Evolutionary conservation across 2,329 filamentous ascomycete genomes (phyloP), one percentile per base, ranked within the genome.

Genomic region (Colletotrichum lindemuthianum): DNA sequence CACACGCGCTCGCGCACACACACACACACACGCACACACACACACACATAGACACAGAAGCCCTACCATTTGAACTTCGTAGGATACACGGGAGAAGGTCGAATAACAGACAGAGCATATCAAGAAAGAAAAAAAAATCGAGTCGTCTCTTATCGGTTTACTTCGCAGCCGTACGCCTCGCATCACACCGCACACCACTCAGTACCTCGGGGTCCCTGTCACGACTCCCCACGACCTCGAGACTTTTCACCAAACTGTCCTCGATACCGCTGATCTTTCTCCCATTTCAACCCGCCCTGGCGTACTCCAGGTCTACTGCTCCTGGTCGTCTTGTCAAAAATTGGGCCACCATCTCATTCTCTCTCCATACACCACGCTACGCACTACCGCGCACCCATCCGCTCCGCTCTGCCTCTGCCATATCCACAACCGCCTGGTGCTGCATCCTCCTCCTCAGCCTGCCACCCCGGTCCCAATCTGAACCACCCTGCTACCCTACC

Each of bases 401-500:
- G 59, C 59, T 63, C 63, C 52, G 61, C 61, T 58, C 43, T 61
- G 47, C 59, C 63, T 63, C 50, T 61, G 47, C 59, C 63, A 57
- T 45, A 52, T 44, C 61, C 54, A 49, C 40, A 24, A 59, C 48
- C 40, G 41, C 54, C 61, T 55, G 57, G 61, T 53, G 47, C 24
- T 59, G 41, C 60, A 37, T 54, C 53, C 56, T 55, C 60, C 70
- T 72, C 74, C 71, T 74, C 74, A 76, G 70, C 71, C 74, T 74
- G 77, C 41, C 74, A 66, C 70, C 73, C 73, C 50, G 53, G 65
- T 65, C 48, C 63, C 50, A 67, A 66, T 67, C 65, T 59, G 68
- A 72, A 75, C 69, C 80, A 72, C 72, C 73, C 75, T 74, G 70
- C 71, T 69, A 74, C 73, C 76, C 75, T 77, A 74, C 75, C 75